Base-by-base conservation (phyloP, 2,329 filamentous ascomycete genomes). In the Chalaropsis ovoidea region DNA sequence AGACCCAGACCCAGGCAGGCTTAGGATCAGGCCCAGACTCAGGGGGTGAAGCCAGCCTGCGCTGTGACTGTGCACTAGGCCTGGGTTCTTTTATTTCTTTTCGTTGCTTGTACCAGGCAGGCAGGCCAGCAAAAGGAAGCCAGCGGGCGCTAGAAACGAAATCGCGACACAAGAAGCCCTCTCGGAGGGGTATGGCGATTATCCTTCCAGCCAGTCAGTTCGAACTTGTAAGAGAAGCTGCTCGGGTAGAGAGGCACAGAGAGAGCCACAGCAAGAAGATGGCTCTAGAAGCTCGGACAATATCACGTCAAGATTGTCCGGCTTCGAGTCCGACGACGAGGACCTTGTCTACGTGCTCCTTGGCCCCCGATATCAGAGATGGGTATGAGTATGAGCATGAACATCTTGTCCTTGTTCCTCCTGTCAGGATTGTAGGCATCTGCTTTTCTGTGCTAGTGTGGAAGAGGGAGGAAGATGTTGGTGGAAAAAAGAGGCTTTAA, bases 261-360 rank as follows among this genome's bases (percentile, higher is more conserved):
- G 52, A 58, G 27, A n/a, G 15, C 24, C 17, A 35, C 4, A 58
- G 31, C 15, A 35, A n/a, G 10, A 35, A 8, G 31, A 39, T 58
- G 52, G 52, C 27, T 4, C 17, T 11, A 35, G 27, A 58, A 58
- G 24, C 52, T 58, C 52, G 52, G 52, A 58, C 52, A 58, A 58
- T n/a, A 58, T 31, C 52, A 35, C 35, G 24, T 58, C 52, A 58
- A 58, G 22, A 58, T 47, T 47, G 2, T 5, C 13, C 24, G 24
- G 24, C 27, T 8, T 56, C 7, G 24, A 11, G 13, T 56, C 13
- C 5, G 4, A n/a, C 13, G 17, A 56, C 7, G 27, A 24, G 24
- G 47, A 3, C 47, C 47, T 22, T 15, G 19, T 52, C 47, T 24
- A 4, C 24, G 8, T 27, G 47, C 47, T 24, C 47, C 47, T 52